Evolutionary conservation across 2,329 filamentous ascomycete genomes (phyloP), one percentile per base, ranked within the genome.

Genomic region (Microdochium bolleyi): DNA sequence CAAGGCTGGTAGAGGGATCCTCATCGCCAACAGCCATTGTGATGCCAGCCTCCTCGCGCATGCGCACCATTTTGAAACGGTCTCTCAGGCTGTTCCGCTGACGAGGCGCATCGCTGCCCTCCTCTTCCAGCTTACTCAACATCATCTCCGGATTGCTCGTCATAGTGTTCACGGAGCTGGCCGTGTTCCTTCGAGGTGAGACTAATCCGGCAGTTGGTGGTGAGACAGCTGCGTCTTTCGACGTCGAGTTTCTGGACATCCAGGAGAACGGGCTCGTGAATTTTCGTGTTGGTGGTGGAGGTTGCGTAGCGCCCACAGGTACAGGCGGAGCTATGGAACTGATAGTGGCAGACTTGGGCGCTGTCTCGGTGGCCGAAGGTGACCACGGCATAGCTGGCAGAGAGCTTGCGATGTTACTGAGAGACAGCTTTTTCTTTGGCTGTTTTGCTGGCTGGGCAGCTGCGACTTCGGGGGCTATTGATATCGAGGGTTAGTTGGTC

Each of bases 211-310:
- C 38, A 14, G 56, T 49, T 19, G 86, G 78, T 5, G 80, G 78
- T 13, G 83, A 78, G 51, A 81, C 77, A 44, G 74, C 67, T 21
- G 65, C 62, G 9, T 82, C 76, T 57, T 79, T 78, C 3, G 77
- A 73, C 34, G 78, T 76, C 11, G 83, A 81, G 66, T 78, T 85
- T 59, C 89, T 77, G 30, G 89, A 89, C 38, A 95, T 78, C 85
- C 89, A 92, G 38, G 89, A 83, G 62, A 95, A 95, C n/a, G 88
- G 89, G 60, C 89, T 89, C 9, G 89, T 92, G 52, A 95, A 80
- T 67, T 94, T 95, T 63, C 90, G 70, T 2, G 75, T 70, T 21
- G 56, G 67, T 57, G 56, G 63, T 50, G 56, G 57, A 24, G 66
- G 62, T 3, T 69, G 67, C 11, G 63, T 58, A 19, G 64, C 58